A percentile compares a stretch with the other conserved stretches of the same genome.
phyloP scores from a whole-genome alignment of 331 rosid species.

The Rhamnella rubrinervis region DNA sequence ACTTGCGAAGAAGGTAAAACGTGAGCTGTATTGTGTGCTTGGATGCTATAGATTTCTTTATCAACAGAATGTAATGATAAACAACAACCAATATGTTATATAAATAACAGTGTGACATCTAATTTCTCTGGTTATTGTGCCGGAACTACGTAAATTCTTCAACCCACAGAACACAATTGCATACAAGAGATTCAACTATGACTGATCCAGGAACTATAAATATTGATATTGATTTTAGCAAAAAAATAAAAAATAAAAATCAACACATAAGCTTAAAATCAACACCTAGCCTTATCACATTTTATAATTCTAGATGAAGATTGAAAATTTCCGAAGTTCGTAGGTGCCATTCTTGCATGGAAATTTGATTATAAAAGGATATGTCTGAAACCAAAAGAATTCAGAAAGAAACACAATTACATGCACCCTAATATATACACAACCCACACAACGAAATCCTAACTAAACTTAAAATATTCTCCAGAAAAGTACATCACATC shows the following conservation, averaged over 20 bases:
- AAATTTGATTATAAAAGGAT: not conserved
- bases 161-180: not conserved
- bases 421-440: not conserved
- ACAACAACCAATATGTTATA: too few species aligned
- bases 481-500: not conserved
- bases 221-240: too few species aligned
- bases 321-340: not conserved
- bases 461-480: not conserved
- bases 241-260: not conserved
- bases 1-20: too few species aligned
- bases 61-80: too few species aligned
- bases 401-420: not conserved
- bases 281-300: not conserved
- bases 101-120: too few species aligned
- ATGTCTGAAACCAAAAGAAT: not conserved
- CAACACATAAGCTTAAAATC: not conserved
- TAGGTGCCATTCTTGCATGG: not conserved
- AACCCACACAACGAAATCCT: too few species aligned
- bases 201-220: not conserved
- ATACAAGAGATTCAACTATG: not conserved
- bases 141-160: not conserved
- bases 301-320: not conserved
- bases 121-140: not conserved
- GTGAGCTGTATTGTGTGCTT: too few species aligned
- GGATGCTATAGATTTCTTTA: too few species aligned